These are phyloP conservation scores for Diaporthe sp. DNA, from an alignment of 2,329 filamentous ascomycete genomes.

Conservation along the genomic window DNA sequence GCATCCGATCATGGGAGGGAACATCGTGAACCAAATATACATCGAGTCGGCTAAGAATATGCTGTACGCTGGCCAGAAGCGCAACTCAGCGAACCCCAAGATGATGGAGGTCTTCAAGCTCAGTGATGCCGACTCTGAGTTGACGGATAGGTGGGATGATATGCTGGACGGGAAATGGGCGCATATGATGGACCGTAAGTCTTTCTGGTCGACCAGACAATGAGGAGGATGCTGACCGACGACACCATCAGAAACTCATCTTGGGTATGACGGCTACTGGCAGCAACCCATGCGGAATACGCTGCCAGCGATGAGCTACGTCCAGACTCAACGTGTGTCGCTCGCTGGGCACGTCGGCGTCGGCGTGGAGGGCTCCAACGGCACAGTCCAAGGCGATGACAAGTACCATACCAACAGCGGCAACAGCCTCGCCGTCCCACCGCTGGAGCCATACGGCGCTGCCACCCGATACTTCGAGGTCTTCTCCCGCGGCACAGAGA, in stretches of 20 bases:
- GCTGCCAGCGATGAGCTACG: constrained; percentile 72
- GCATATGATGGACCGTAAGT: constrained; percentile 70
- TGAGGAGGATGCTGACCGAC: constrained; percentile 18
- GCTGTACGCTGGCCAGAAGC: constrained; percentile 66
- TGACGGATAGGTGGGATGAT: constrained; percentile 70
- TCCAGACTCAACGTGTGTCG: constrained; percentile 69
- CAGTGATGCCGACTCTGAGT: constrained; percentile 70
- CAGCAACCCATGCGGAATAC: constrained; percentile 82
- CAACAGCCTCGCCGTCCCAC: constrained; percentile 66
- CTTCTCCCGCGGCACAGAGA: constrained; percentile 69
- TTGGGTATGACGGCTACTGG: constrained; percentile 70
- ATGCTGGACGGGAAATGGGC: constrained; percentile 74
- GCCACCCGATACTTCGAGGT: constrained; percentile 73
- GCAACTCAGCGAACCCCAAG: constrained; percentile 68
- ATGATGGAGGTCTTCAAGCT: constrained; percentile 64
- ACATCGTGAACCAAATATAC: constrained; percentile 68
- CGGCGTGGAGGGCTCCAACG: constrained; percentile 75
- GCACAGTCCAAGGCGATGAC: constrained; percentile 77
- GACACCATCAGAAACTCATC: constrained; percentile 59
- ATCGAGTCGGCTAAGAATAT: constrained; percentile 65
- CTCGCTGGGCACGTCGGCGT: constrained; percentile 75
- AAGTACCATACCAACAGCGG: constrained; percentile 69
- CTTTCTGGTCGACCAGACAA: too few species aligned
- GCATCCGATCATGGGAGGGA: constrained; percentile 71
- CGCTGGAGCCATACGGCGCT: constrained; percentile 71